phyloP scores from a whole-genome alignment of 305 asterid species.

The Ruellia speciosa region DNA sequence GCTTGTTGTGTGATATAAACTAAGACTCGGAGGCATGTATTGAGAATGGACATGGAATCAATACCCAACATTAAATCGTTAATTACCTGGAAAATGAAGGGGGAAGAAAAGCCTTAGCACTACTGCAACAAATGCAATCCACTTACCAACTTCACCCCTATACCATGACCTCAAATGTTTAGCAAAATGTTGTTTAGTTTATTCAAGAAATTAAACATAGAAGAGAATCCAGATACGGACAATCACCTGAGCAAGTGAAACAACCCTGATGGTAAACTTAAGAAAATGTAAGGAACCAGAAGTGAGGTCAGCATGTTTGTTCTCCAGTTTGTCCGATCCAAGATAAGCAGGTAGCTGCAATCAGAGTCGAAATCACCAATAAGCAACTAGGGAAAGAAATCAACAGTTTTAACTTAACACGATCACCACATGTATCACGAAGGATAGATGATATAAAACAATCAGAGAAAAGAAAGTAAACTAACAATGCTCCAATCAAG shows the following conservation, averaged over 20 bases:
- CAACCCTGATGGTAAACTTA: conserved; percentile 51
- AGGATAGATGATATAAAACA: too few relatives aligned
- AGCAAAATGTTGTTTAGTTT: not conserved
- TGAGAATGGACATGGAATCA: not conserved
- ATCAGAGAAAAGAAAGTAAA: not conserved
- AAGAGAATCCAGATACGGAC: conserved; percentile 8
- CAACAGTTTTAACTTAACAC: not conserved
- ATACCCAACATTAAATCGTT: not conserved
- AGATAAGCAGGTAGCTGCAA: conserved; percentile 67
- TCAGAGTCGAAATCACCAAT: not conserved
- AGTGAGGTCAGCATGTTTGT: conserved; percentile 81
- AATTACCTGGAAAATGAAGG: conserved; percentile 81
- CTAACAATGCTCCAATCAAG: not conserved
- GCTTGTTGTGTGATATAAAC: not conserved
- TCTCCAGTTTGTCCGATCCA: conserved; percentile 98
- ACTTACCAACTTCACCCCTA: conserved; percentile 86
- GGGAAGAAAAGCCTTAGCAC: conserved; percentile 90
- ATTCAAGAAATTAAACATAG: not conserved
- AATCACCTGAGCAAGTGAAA: conserved; percentile 63
- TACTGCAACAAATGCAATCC: conserved; percentile 81
- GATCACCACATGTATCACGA: not conserved
- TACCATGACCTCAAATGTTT: conserved; percentile 13
- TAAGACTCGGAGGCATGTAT: not conserved
- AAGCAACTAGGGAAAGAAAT: too few relatives aligned
- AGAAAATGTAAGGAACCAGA: conserved; percentile 75